Evolutionary conservation across 257 asterid species (phyloP).

Genomic region (Solanum paucissectum): DNA sequence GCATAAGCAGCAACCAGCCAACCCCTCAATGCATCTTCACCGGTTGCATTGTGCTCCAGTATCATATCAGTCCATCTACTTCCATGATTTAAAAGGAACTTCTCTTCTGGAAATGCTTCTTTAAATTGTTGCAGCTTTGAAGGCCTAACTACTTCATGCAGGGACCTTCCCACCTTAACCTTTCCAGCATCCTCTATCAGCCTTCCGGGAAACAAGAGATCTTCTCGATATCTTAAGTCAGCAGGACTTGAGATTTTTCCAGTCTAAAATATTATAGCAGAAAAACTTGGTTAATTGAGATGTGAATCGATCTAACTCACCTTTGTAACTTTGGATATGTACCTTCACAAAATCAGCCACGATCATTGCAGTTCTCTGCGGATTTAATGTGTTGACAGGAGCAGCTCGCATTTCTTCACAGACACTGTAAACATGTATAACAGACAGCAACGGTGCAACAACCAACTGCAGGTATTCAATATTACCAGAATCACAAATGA

Average conservation of each 20-base stretch:
- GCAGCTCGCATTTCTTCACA: conserved; percentile 89
- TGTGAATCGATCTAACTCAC: neutral
- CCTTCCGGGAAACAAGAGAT: conserved; percentile 75
- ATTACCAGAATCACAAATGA: neutral
- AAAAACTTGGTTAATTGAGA: neutral
- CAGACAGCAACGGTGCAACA: conserved; percentile 68
- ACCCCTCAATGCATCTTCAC: conserved; percentile 95
- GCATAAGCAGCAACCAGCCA: conserved; percentile 98
- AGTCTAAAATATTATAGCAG: conserved; percentile 26
- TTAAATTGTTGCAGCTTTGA: conserved; percentile 44
- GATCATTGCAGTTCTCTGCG: conserved; percentile 90
- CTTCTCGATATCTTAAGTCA: conserved; percentile 77
- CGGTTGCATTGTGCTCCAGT: conserved; percentile 63
- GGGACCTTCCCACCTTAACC: conserved; percentile 68
- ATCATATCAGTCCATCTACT: conserved; percentile 64
- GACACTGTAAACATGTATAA: conserved; percentile 67
- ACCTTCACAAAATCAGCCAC: conserved; percentile 85
- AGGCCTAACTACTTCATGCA: conserved; percentile 64
- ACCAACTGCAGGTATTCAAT: conserved; percentile 46
- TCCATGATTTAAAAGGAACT: conserved; percentile 48
- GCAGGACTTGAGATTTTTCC: conserved; percentile 83
- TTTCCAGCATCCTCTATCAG: conserved; percentile 81
- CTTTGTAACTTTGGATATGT: conserved; percentile 1
- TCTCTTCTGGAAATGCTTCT: conserved; percentile 58
- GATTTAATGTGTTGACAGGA: conserved; percentile 91